Percentiles rank a stretch among this genome's conserved stretches.
These are phyloP conservation scores for Polygonum aviculare DNA, from an alignment of 148 eudicot species.

Conservation along the genomic window DNA sequence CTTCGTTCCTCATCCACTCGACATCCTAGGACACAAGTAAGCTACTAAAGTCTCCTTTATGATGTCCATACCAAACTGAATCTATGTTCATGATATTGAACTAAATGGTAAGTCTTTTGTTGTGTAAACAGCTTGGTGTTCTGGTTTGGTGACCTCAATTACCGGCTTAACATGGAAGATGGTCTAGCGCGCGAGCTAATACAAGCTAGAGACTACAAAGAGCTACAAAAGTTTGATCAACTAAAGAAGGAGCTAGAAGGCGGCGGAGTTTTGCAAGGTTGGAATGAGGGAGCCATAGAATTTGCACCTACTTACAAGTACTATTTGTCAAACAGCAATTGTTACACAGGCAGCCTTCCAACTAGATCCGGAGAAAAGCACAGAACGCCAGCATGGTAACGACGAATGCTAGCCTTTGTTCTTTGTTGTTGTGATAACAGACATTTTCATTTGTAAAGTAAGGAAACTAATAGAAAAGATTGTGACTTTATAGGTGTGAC, in stretches of 20 bases:
- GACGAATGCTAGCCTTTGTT: neutral
- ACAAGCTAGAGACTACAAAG: conserved; percentile 29
- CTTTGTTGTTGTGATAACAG: too few species aligned
- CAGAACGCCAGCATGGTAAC: conserved; percentile 62
- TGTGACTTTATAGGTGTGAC: conserved; percentile 63
- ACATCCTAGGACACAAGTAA: conserved; percentile 61
- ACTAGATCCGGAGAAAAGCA: conserved; percentile 53
- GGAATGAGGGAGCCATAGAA: conserved; percentile 51
- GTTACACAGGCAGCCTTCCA: conserved; percentile 40
- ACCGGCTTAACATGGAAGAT: conserved; percentile 45
- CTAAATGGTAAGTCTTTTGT: neutral
- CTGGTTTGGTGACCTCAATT: conserved; percentile 71
- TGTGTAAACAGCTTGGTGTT: conserved; percentile 39
- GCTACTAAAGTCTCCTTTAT: conserved; percentile 3
- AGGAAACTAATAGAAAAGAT: neutral
- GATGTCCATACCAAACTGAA: too few species aligned
- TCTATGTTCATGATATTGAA: neutral
- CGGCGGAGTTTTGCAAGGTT: conserved; percentile 56
- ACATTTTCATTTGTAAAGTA: neutral
- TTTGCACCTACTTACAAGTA: conserved; percentile 67
- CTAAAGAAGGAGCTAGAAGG: conserved; percentile 36
- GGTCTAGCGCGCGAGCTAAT: conserved; percentile 45
- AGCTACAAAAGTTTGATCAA: conserved; percentile 53
- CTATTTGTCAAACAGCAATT: conserved; percentile 35
- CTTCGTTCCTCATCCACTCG: conserved; percentile 28